These are phyloP conservation scores for Xylaria sp. DNA, from an alignment of 2,329 filamentous ascomycete species.

Conservation along the genomic window DNA sequence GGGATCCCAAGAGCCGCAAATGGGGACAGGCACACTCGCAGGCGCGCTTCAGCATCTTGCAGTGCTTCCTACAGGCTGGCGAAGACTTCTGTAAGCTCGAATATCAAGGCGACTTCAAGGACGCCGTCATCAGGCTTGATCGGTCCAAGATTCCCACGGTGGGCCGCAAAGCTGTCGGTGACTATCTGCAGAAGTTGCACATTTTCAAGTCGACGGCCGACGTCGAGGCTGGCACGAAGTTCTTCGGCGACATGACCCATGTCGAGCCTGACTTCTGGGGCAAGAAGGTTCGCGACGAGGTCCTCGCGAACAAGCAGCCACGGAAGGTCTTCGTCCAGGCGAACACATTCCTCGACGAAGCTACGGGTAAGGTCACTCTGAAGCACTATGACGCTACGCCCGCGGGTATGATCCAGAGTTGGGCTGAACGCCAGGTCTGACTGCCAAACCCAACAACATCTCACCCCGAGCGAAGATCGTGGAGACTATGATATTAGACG, in stretches of 20 bases:
- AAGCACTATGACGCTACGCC: slow-evolving; percentile 81
- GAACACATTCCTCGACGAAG: slow-evolving; percentile 70
- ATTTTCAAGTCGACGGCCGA: slow-evolving; percentile 90
- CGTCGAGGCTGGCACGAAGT: slow-evolving; percentile 65
- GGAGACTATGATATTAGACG: not conserved
- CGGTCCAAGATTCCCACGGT: slow-evolving; percentile 79
- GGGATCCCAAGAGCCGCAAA: slow-evolving; percentile 84
- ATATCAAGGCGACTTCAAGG: slow-evolving; percentile 66
- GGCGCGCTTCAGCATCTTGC: slow-evolving; percentile 80
- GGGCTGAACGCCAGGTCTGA: slow-evolving; percentile 56
- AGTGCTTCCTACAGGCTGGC: slow-evolving; percentile 79
- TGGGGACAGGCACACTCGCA: slow-evolving; percentile 94
- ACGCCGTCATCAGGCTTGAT: slow-evolving; percentile 77
- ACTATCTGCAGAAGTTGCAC: slow-evolving; percentile 85
- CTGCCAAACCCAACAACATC: not conserved
- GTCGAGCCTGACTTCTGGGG: slow-evolving; percentile 82
- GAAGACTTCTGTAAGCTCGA: slow-evolving; percentile 80
- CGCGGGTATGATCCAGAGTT: slow-evolving; percentile 80
- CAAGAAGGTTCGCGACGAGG: slow-evolving; percentile 68
- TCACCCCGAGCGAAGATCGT: slow-evolving; percentile 1
- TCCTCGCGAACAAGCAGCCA: slow-evolving; percentile 73
- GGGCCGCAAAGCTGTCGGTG: slow-evolving; percentile 74
- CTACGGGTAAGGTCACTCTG: slow-evolving; percentile 64
- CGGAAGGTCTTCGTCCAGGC: slow-evolving; percentile 90
- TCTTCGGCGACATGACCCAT: slow-evolving; percentile 78